Base-by-base conservation (phyloP, 2,329 filamentous ascomycete genomes). In the Fragosphaeria purpurea region DNA sequence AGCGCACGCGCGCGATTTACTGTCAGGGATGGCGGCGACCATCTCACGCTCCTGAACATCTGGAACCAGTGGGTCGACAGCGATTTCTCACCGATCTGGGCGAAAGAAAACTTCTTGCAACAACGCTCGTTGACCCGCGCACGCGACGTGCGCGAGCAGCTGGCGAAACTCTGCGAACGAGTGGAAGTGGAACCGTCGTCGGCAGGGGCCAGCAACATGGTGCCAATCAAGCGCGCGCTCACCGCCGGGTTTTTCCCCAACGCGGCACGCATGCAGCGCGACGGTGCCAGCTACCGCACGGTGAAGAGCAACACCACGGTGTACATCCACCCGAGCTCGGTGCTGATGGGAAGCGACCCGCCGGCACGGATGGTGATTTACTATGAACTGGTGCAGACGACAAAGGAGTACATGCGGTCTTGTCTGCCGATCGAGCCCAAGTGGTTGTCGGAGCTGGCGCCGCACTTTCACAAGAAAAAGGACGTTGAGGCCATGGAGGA, bases 1-100 rank as follows among this genome's bases (percentile, higher is more conserved):
- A 88, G 86, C 55, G 93, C 93, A 0, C 82, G 89, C 11, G 84
- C 85, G 38, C 81, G 91, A 2, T 97, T 97, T 68, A 95, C 88
- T 0, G 74, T 91, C 63, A 88, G 88, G 59, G 89, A 94, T 54
- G 90, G 90, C 38, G 93, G 93, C 41, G 93, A 98, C 63, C 87
- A 95, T 60, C 65, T 93, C 5, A 89, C 88, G 0, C 77, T 95
- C 1, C 79, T 97, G 45, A 95, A 95, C 61, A 85, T 98, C 59
- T 98, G 85, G 82, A 91, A 93, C 60, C 87, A 95, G 65, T 98
- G 89, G 86, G 87, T 90, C 1, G 91, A 97, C 63, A 84, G 81
- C 46, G 91, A 95, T 66, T 98, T 88, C 68, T 87, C 81, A 47
- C 83, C 81, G 48, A 80, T 94, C 44, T 98, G 90, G 90, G 74